A percentile compares a stretch with the other conserved stretches of the same genome.
These are phyloP conservation scores for Candida morakotiae DNA, from an alignment of 805 yeast species.

Conservation along the genomic window DNA sequence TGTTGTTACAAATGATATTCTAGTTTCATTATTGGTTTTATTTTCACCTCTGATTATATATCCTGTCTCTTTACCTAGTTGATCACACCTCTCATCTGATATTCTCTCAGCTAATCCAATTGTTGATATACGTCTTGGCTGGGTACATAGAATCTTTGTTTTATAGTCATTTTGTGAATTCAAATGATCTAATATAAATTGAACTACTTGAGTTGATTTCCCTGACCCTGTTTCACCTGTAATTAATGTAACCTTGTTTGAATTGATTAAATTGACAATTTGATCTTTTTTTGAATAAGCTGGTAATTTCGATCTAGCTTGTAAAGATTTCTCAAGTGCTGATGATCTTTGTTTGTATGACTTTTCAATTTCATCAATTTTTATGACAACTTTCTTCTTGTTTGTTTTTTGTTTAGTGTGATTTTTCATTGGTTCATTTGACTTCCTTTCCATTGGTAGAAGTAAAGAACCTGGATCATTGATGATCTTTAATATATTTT, in stretches of 20 bases:
- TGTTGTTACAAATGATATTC: constrained; percentile 85
- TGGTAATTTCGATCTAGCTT: constrained; percentile 57
- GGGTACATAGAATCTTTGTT: constrained; percentile 77
- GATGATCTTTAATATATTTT: constrained; percentile 51
- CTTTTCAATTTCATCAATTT: constrained; percentile 9
- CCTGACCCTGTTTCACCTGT: constrained; percentile 99
- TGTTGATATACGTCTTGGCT: constrained; percentile 93
- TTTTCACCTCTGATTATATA: constrained; percentile 89
- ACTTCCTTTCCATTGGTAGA: constrained; percentile 10
- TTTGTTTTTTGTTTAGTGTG: background rate
- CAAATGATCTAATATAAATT: constrained; percentile 73
- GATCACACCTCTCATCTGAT: constrained; percentile 69
- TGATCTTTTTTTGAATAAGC: constrained; percentile 72
- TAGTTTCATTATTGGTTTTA: constrained; percentile 54
- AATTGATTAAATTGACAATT: constrained; percentile 52
- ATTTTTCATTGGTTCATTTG: background rate
- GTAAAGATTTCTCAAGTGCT: background rate
- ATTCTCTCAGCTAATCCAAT: constrained; percentile 93
- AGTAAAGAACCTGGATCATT: constrained; percentile 72
- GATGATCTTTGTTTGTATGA: constrained; percentile 20
- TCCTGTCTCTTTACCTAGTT: constrained; percentile 76
- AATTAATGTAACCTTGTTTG: constrained; percentile 64
- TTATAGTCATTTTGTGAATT: constrained; percentile 44
- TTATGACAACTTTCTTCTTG: background rate
- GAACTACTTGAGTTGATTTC: constrained; percentile 92